These are phyloP conservation scores for Stephania yunnanensis DNA, from an alignment of 164 flowering plant genomes.

Conservation along the genomic window DNA sequence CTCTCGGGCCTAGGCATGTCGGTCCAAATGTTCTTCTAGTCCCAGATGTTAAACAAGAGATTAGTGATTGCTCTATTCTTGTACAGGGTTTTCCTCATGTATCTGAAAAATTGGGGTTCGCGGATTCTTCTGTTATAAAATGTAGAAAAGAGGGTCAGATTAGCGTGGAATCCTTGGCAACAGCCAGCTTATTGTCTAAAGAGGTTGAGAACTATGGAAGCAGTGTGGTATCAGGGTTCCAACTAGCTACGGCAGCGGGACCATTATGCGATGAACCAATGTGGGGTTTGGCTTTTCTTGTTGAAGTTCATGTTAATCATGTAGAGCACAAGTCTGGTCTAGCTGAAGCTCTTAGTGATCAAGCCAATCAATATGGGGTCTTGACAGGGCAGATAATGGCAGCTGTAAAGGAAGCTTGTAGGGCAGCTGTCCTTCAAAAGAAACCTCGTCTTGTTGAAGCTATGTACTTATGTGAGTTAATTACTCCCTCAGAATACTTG, in stretches of 20 bases:
- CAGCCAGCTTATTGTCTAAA: conserved; percentile 17
- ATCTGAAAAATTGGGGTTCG: conserved; percentile 61
- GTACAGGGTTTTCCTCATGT: conserved; percentile 55
- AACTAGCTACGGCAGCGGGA: conserved; percentile 80
- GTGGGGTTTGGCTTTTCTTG: conserved; percentile 84
- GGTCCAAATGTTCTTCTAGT: conserved; percentile 80
- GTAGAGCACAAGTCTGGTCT: conserved; percentile 26
- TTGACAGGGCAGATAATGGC: conserved; percentile 87
- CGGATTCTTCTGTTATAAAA: conserved; percentile 15
- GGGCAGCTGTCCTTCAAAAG: conserved; percentile 66
- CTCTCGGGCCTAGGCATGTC: conserved; percentile 78
- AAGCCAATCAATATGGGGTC: conserved; percentile 51
- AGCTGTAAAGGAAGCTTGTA: conserved; percentile 79
- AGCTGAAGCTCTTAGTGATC: conserved; percentile 29
- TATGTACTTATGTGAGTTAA: conserved; percentile 82
- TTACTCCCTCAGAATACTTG: conserved; percentile 70
- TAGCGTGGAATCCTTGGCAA: conserved; percentile 19
- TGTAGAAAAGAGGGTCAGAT: conserved; percentile 3
- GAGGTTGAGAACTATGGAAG: conserved; percentile 68
- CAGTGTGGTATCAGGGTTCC: conserved; percentile 80
- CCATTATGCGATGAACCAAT: conserved; percentile 91
- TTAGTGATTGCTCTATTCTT: conserved; percentile 29
- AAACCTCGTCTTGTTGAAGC: conserved; percentile 85
- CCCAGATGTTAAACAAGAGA: conserved; percentile 35
- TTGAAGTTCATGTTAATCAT: conserved; percentile 59